Evolutionary conservation across 495 filamentous ascomycete species (phyloP).

Genomic region (Lasiosphaeria hispida): DNA sequence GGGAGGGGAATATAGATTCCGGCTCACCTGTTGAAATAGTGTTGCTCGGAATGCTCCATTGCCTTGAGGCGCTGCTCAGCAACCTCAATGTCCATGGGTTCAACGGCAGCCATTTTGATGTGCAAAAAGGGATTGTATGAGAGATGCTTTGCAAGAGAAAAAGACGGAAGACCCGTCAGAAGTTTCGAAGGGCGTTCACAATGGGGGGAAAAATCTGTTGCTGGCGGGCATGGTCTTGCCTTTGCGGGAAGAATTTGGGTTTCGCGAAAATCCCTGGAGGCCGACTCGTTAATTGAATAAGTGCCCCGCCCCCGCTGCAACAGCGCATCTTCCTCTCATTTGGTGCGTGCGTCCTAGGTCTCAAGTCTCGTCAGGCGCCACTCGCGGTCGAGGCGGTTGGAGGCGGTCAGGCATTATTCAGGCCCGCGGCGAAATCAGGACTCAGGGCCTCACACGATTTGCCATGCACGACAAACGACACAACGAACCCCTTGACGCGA

Average conservation of each 20-base stretch:
- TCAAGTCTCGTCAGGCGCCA: neutral
- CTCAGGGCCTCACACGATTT: too few relatives aligned
- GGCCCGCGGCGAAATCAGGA: too few relatives aligned
- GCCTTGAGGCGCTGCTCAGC: slow-evolving; percentile 54
- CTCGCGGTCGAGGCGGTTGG: too few relatives aligned
- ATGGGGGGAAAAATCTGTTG: neutral
- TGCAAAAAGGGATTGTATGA: neutral
- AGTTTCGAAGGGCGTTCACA: neutral
- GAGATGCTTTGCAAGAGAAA: slow-evolving; percentile 1
- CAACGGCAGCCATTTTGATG: slow-evolving; percentile 32
- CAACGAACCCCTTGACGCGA: too few relatives aligned
- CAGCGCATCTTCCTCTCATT: neutral
- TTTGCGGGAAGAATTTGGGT: slow-evolving; percentile 6
- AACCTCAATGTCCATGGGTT: slow-evolving; percentile 46
- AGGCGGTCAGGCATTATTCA: too few relatives aligned
- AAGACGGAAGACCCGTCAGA: slow-evolving; percentile 1
- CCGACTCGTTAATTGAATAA: slow-evolving; percentile 9
- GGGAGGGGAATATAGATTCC: neutral
- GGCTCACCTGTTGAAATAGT: slow-evolving; percentile 92
- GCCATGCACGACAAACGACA: too few relatives aligned
- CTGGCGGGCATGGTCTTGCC: neutral
- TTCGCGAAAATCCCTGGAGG: slow-evolving; percentile 4
- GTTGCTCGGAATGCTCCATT: slow-evolving; percentile 85
- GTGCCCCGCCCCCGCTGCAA: slow-evolving; percentile 9
- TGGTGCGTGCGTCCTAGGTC: neutral